Percentiles rank a stretch among this genome's conserved stretches.
phyloP scores from a whole-genome alignment of 202 grass and related monocot genomes.

The Schoenoplectus triqueter region DNA sequence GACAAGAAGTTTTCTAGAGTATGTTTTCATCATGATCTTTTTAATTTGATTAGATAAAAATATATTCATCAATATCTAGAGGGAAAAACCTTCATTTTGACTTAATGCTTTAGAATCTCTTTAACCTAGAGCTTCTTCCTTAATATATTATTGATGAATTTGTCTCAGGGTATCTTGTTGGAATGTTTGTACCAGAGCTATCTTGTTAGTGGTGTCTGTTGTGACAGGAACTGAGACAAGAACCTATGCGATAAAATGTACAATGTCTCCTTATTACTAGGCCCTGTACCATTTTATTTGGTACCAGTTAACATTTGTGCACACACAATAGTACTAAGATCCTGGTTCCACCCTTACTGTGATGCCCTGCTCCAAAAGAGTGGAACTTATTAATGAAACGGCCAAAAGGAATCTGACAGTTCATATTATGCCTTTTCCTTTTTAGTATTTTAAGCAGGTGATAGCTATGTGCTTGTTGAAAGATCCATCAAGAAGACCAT shows the following conservation, averaged over 20 bases:
- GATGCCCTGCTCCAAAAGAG: neutral
- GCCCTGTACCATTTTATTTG: neutral
- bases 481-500: constrained; percentile 81
- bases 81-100: neutral
- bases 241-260: neutral
- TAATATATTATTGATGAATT: neutral
- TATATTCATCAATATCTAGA: neutral
- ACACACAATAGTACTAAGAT: neutral
- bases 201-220: no score
- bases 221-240: no score
- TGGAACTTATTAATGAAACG: neutral
- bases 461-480: constrained; percentile 89
- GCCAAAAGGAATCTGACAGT: neutral
- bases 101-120: neutral
- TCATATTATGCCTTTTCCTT: constrained; percentile 12
- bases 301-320: neutral
- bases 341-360: neutral
- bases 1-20: constrained; percentile 78
- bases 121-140: neutral
- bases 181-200: neutral
- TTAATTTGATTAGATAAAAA: neutral
- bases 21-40: constrained; percentile 21
- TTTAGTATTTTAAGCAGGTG: constrained; percentile 83
- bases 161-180: neutral
- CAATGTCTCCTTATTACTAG: neutral